Conservation (phyloP, 1,284 basidiomycete species). For the Hypsizygus ulmarius region DNA sequence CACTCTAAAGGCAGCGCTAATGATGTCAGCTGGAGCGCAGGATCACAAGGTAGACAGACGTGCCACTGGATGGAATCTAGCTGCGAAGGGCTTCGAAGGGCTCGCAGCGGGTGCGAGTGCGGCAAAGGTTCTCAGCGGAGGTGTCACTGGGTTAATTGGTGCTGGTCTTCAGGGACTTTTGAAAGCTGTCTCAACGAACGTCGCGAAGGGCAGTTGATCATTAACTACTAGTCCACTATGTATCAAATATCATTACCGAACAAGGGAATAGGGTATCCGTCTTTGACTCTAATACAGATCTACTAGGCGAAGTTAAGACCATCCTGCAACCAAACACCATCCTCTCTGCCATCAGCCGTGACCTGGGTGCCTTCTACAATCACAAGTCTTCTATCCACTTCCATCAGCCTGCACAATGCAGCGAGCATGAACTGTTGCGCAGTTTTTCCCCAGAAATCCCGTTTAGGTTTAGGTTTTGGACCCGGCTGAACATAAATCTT, state of each 20-base stretch:
- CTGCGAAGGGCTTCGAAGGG: conserved; percentile 36
- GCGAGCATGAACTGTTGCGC: conserved; percentile 13
- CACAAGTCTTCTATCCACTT: conserved; percentile 6
- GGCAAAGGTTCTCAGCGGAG: conserved; percentile 26
- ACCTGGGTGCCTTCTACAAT: conserved; percentile 6
- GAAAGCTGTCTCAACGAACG: conserved; percentile 8
- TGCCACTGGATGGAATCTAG: conserved; percentile 21
- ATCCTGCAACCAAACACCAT: conserved; percentile 6
- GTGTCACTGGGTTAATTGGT: conserved; percentile 21
- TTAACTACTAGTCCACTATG: background rate
- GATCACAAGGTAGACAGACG: conserved; percentile 1
- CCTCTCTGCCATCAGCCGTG: conserved; percentile 5
- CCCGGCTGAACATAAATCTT: conserved; percentile 16
- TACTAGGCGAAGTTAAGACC: background rate
- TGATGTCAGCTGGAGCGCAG: conserved; percentile 73
- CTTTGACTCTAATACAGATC: too few species aligned
- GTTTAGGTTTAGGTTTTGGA: conserved; percentile 3
- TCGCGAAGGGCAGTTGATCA: conserved; percentile 1
- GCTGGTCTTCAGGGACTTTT: conserved; percentile 19
- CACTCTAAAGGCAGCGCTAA: conserved; percentile 76
- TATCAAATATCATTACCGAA: too few species aligned
- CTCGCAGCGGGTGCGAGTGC: conserved; percentile 27
- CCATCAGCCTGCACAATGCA: conserved; percentile 5
- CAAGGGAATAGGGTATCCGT: too few species aligned
- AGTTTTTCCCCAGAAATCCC: conserved; percentile 9